phyloP scores from a whole-genome alignment of 768 basidiomycete genomes.

The Leccinum barrowsii region DNA sequence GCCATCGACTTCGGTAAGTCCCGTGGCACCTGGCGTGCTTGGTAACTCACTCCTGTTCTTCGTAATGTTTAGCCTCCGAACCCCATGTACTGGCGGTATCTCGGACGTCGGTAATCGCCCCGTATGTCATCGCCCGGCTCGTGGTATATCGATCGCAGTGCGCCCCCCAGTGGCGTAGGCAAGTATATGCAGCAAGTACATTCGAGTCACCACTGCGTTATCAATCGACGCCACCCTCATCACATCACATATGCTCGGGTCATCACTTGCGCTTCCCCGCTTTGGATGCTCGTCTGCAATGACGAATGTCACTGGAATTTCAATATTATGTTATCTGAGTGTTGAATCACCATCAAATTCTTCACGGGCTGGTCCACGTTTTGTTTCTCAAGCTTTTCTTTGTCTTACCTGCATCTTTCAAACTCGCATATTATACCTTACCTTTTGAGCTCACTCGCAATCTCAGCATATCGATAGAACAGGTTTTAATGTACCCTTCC shows the following conservation, averaged over 20 bases:
- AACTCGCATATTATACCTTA: conserved; percentile 24
- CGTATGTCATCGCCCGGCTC: not conserved
- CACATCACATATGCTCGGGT: conserved; percentile 6
- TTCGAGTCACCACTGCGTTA: conserved; percentile 1
- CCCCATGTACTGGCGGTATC: conserved; percentile 42
- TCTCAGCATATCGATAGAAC: conserved; percentile 28
- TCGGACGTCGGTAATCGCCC: conserved; percentile 38
- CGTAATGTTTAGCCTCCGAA: conserved; percentile 41
- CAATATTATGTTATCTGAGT: conserved; percentile 2
- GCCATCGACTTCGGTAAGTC: conserved; percentile 41
- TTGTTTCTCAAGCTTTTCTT: not conserved
- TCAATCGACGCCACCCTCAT: conserved; percentile 2
- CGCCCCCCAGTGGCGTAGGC: not conserved
- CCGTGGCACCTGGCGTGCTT: not conserved
- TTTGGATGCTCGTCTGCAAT: conserved; percentile 5
- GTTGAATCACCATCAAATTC: conserved; percentile 9
- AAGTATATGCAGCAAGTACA: not conserved
- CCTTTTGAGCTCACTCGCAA: conserved; percentile 13
- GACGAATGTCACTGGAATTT: conserved; percentile 3
- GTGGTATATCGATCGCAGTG: conserved; percentile 6
- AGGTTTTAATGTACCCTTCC: conserved; percentile 22
- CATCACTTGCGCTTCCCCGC: not conserved
- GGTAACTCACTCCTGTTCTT: conserved; percentile 4
- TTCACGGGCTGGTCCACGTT: conserved; percentile 21
- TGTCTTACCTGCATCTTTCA: conserved; percentile 6